Evolutionary conservation across 148 eudicot species (phyloP).

Genomic region (Heliamphora exappendiculata): DNA sequence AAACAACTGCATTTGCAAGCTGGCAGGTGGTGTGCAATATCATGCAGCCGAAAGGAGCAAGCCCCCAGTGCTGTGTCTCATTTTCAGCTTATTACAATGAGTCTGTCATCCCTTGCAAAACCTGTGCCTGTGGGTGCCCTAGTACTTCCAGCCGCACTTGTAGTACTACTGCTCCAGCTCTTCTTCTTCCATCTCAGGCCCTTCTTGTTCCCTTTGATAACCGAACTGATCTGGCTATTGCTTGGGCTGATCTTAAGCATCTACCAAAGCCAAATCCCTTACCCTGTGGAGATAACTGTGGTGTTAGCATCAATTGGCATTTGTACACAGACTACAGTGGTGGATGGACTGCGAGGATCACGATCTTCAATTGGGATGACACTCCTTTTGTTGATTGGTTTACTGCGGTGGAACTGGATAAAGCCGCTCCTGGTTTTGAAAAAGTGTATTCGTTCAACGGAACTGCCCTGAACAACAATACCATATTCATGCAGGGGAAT

Average conservation of each 20-base stretch:
- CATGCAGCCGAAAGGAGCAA: constrained; percentile 23
- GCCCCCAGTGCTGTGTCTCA: constrained; percentile 44
- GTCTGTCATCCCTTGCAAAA: constrained; percentile 46
- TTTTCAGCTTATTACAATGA: constrained; percentile 49
- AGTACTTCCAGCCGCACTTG: constrained; percentile 26
- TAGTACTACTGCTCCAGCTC: constrained; percentile 59
- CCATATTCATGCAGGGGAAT: constrained; percentile 60
- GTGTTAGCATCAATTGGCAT: constrained; percentile 88
- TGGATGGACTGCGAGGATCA: constrained; percentile 68
- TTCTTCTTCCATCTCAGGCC: constrained; percentile 83
- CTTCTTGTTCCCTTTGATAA: constrained; percentile 83
- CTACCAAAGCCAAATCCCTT: constrained; percentile 49
- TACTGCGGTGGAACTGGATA: constrained; percentile 42
- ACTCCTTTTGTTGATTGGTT: constrained; percentile 51
- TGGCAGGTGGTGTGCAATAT: constrained; percentile 62
- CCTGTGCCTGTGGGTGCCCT: constrained; percentile 72
- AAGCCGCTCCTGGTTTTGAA: constrained; percentile 57
- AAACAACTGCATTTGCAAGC: constrained; percentile 35
- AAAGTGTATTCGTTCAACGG: constrained; percentile 75
- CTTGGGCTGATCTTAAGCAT: constrained; percentile 77
- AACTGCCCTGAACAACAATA: constrained; percentile 31
- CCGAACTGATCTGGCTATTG: constrained; percentile 43
- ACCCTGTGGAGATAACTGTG: constrained; percentile 88
- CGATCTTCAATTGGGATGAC: constrained; percentile 69
- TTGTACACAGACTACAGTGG: constrained; percentile 42